Base-by-base conservation (phyloP, 306 rosid genomes). In the Prunus kanzakura region DNA sequence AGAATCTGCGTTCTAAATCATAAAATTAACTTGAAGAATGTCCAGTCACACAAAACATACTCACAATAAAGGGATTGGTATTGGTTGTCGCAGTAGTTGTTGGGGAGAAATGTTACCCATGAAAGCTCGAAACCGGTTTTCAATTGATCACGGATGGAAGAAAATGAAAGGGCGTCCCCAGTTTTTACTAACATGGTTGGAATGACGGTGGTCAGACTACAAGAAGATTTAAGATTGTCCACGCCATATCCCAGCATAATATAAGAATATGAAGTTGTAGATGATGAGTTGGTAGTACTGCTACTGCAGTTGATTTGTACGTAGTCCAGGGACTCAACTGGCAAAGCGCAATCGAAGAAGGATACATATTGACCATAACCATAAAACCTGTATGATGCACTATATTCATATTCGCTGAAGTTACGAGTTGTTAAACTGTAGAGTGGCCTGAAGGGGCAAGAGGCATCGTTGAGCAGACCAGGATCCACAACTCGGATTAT, bases 401-500 rank as follows among this genome's bases (percentile, higher is more conserved):
- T 27, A 1, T n/a, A 12, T 13, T 32, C 13, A 15, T 7, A 14
- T 19, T 1, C 0, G 12, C 23, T 41, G 4, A 60, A 11, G n/a
- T 74, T 25, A 6, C 6, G 0, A 1, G 23, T 0, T 8, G 27
- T 35, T 16, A 71, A 23, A 22, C 30, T n/a, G 63, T 79, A 1
- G 46, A n/a, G 20, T 11, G 82, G 80, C 27, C 54, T 30, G 14
- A 14, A 56, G 54, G 75, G 51, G 56, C 77, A 80, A 10, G 75
- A 4, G 6, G 35, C 35, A 7, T 35, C 46, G 1, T 6, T 10
- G 0, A 5, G 30, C 20, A 76, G 16, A 20, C 50, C 67, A 6
- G 76, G 43, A 54, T 82, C 89, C 11, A 79, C 78, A 8, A 73
- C 12, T 10, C 63, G 69, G 58, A 85, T 79, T 2, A 35, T 79